These are phyloP conservation scores for Halophytophthora batemanensis DNA, from an alignment of 352 stramenopile species.

Conservation along the genomic window DNA sequence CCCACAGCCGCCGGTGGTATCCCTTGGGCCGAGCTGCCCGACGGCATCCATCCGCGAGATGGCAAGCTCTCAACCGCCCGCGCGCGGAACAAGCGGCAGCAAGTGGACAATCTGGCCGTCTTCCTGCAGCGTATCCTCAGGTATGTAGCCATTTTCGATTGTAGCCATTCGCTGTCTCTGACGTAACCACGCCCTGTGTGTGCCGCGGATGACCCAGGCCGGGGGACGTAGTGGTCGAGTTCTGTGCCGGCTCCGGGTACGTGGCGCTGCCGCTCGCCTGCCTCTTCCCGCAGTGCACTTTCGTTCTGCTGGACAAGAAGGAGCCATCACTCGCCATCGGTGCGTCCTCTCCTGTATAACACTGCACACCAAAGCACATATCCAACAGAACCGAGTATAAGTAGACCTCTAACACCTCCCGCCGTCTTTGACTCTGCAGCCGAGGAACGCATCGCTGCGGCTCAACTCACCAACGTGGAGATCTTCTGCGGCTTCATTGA, in stretches of 20 bases:
- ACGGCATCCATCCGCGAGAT: slow-evolving; percentile 66
- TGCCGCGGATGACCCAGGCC: slow-evolving; percentile 25
- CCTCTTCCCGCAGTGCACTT: slow-evolving; percentile 68
- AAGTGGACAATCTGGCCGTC: slow-evolving; percentile 77
- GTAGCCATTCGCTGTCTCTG: slow-evolving; percentile 1
- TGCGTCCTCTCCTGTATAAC: slow-evolving; percentile 9
- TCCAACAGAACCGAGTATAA: no score
- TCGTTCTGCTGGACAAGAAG: slow-evolving; percentile 81
- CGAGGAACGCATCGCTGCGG: slow-evolving; percentile 55
- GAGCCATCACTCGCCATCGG: slow-evolving; percentile 71
- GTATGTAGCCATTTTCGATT: slow-evolving; percentile 18
- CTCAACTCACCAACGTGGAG: slow-evolving; percentile 62
- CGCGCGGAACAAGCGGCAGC: slow-evolving; percentile 65
- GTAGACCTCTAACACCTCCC: no score
- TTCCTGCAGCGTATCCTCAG: slow-evolving; percentile 62
- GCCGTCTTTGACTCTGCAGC: slow-evolving; percentile 23
- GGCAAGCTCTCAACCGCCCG: slow-evolving; percentile 53
- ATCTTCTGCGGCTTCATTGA: slow-evolving; percentile 78
- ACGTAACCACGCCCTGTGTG: slow-evolving; percentile 1
- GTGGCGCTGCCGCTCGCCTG: slow-evolving; percentile 71
- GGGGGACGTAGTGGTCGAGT: slow-evolving; percentile 78
- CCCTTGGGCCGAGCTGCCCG: slow-evolving; percentile 55
- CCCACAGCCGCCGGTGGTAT: no score
- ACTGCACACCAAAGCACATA: no score
- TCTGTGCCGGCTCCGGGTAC: slow-evolving; percentile 77